Evolutionary conservation across 345 rosid genomes (phyloP).

Genomic region (Atalantia buxifolia): DNA sequence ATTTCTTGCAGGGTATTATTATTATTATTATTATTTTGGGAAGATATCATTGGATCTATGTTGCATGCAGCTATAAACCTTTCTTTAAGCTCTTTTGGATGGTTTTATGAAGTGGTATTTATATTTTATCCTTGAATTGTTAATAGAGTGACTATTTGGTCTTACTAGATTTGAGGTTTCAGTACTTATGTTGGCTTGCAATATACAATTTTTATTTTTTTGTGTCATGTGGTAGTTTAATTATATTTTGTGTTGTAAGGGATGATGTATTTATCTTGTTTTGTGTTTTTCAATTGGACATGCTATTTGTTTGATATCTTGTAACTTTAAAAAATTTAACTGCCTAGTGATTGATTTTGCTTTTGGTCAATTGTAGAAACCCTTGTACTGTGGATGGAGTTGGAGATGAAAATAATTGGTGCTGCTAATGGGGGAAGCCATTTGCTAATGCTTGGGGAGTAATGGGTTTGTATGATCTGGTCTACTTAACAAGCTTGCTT

Average conservation of each 20-base stretch:
- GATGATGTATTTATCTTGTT: slow-evolving; percentile 5
- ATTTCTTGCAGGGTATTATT: slow-evolving; percentile 1
- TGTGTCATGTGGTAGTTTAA: neutral
- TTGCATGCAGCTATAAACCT: slow-evolving; percentile 13
- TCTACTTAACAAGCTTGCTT: slow-evolving; percentile 15
- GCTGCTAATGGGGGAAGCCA: slow-evolving; percentile 17
- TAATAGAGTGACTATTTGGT: neutral
- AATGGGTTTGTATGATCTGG: slow-evolving; percentile 25
- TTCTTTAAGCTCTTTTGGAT: slow-evolving; percentile 2
- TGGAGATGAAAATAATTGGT: slow-evolving; percentile 22
- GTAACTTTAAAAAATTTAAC: neutral
- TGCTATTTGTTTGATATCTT: neutral
- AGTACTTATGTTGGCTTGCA: neutral
- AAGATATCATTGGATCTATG: slow-evolving; percentile 19
- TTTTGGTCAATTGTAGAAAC: slow-evolving; percentile 21
- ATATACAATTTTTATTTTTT: neutral
- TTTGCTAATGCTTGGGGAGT: slow-evolving; percentile 23
- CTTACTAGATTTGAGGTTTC: neutral
- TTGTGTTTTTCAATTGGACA: neutral
- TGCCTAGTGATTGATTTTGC: slow-evolving; percentile 7
- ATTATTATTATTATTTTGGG: neutral
- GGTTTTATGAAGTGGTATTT: neutral
- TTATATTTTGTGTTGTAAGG: neutral
- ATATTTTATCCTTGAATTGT: neutral
- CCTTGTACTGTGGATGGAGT: slow-evolving; percentile 13